Base-by-base conservation (phyloP, 2,329 filamentous ascomycete genomes). In the Endoconidiophora polonica region DNA sequence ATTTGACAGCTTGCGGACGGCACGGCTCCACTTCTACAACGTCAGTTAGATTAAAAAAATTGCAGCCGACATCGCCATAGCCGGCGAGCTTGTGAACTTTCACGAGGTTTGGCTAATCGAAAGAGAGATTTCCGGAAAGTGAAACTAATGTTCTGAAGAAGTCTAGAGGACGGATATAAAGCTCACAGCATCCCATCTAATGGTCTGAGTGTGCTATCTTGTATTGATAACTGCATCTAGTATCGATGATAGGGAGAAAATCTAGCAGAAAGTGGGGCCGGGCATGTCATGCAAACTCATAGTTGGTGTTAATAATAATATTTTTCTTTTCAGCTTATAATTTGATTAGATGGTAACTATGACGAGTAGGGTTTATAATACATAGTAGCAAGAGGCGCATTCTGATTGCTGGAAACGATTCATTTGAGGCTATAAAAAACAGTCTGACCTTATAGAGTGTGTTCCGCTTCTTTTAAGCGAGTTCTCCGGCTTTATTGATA, bases 1-100 rank as follows among this genome's bases (percentile, higher is more conserved):
- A 53, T 53, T 53, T 53, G 51, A 49, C 16, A 53, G 44, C 29
- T 46, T 36, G 42, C 20, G 43, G n/a, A n/a, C 20, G 24, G 46
- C 38, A 33, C 18, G 40, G 39, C 24, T 18, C 46, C 23, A 16
- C 5, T 41, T 29, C 22, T 16, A 14, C 23, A 37, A 38, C 23
- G 4, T 3, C n/a, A 22, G 12, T 18, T 37, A 12, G 29, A 33
- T 2, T 33, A 33, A 23, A 20, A 29, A n/a, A 26, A 16, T 36
- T 16, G 18, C 6, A 38, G 46, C 33, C 46, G 46, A 48, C 46
- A 48, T 48, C 46, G 46, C 46, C 29, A 23, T 26, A 7, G 43
- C 14, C 23, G 43, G 24, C 4, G 7, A 7, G 18, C 18, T n/a
- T 45, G 7, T 45, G n/a, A 33, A 16, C 33, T n/a, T n/a, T 29